Percentiles rank a stretch among this genome's conserved stretches.
Conservation (phyloP, 768 basidiomycete genomes). For the Hygrophorus pudorinus region DNA sequence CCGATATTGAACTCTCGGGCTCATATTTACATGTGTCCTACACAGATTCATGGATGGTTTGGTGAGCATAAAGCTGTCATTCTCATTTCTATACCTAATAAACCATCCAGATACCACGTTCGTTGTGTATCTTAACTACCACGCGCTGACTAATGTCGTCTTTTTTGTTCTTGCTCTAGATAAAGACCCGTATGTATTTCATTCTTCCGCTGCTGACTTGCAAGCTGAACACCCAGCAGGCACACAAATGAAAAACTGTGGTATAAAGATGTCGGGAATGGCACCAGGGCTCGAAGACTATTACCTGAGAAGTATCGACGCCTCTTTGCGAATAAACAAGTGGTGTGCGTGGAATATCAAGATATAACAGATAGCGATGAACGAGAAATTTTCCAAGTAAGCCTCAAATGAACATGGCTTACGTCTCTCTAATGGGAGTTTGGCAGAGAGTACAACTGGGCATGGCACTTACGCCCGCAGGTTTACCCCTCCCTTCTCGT, state of each 20-base stretch:
- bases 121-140: slow-evolving; percentile 16
- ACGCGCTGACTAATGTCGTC: background rate
- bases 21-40: background rate
- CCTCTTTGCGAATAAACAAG: slow-evolving; percentile 61
- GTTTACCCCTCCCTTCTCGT: slow-evolving; percentile 18
- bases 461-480: slow-evolving; percentile 66
- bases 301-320: slow-evolving; percentile 48
- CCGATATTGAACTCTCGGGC: background rate
- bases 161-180: slow-evolving; percentile 19
- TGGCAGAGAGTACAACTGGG: slow-evolving; percentile 65
- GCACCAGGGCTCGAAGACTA: slow-evolving; percentile 15
- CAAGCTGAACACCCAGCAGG: slow-evolving; percentile 15
- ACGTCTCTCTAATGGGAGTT: background rate
- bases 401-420: background rate
- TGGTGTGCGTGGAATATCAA: slow-evolving; percentile 74
- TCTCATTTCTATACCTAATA: slow-evolving; percentile 2
- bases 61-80: slow-evolving; percentile 21
- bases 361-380: slow-evolving; percentile 48
- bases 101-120: slow-evolving; percentile 44
- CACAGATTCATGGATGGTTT: slow-evolving; percentile 65
- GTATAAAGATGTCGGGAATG: slow-evolving; percentile 28
- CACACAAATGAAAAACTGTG: slow-evolving; percentile 42
- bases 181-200: slow-evolving; percentile 35
- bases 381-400: slow-evolving; percentile 64
- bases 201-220: background rate